phyloP scores from a whole-genome alignment of 345 rosid species.

The Hypericum androsaemum region DNA sequence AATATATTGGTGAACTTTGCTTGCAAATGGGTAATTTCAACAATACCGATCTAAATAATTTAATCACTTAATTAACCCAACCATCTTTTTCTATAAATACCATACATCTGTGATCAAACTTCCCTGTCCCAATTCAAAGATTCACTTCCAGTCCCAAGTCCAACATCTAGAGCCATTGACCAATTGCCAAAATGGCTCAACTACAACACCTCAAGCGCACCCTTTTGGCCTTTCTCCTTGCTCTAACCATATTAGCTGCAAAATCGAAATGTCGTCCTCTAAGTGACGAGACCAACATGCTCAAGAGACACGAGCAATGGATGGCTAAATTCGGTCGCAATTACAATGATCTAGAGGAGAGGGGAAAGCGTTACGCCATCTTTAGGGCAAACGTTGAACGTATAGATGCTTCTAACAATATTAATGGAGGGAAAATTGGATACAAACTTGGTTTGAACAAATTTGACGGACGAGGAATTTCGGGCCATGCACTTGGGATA shows the following conservation, averaged over 20 bases:
- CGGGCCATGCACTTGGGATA: conserved; percentile 22
- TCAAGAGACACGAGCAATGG: not conserved
- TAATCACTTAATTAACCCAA: too few species aligned
- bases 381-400: conserved; percentile 37
- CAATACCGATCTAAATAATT: too few species aligned
- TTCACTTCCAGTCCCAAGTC: too few species aligned
- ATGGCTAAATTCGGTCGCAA: not conserved
- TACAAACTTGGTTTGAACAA: conserved; percentile 30
- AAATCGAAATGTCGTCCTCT: not conserved
- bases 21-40: too few species aligned
- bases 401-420: conserved; percentile 28
- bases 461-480: conserved; percentile 44
- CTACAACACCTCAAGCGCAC: not conserved
- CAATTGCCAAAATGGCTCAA: not conserved
- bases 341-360: conserved; percentile 24
- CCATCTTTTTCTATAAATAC: too few species aligned
- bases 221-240: not conserved
- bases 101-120: too few species aligned
- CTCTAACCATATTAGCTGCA: not conserved
- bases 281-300: not conserved
- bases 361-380: conserved; percentile 21
- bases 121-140: too few species aligned
- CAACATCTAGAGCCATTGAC: not conserved
- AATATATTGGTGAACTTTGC: too few species aligned
- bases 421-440: conserved; percentile 8